Base-by-base conservation (phyloP, 257 asterid species). In the Lycium ferocissimum region DNA sequence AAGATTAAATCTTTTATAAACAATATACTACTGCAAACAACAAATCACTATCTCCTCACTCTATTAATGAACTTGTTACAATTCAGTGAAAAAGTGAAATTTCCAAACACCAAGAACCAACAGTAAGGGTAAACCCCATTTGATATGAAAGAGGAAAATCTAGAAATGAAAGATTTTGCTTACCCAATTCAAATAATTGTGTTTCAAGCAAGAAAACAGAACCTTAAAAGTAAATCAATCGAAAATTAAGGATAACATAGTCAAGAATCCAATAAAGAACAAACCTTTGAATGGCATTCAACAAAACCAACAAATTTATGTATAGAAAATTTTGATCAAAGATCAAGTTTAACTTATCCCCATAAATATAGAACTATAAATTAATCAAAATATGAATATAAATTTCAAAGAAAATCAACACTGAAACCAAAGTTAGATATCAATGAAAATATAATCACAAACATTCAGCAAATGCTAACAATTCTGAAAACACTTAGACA, bases 1-100 rank as follows among this genome's bases (percentile, higher is more conserved):
- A 51, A 51, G 56, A 51, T 7, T 51, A 51, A 51, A 51, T 51
- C 45, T 40, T 40, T 40, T 40, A 40, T 40, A 40, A 40, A 40
- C 54, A 70, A 70, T 49, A 67, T 7, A 75, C 62, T 75, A 75
- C 62, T 49, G 8, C 22, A 75, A n/a, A 49, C 17, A 75, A 1
- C 81, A 49, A 75, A 20, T 47, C 15, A 78, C 82, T 14, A 78
- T 26, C 57, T 72, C 57, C 80, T 57, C 43, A 43, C 2, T 43
- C 57, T 57, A 72, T 72, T 70, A 17, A 38, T 70, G 53, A 38
- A 51, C 8, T 4, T 9, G 35, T 45, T 38, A 69, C 79, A 71
- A 43, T 72, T 45, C 35, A 43, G 18, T 18, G 0, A 0, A 51
- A 70, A 70, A 3, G 7, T 14, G 7, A 9, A 8, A 72, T 9